Evolutionary conservation across 805 yeast species (phyloP).

Genomic region (Candida berthetii): DNA sequence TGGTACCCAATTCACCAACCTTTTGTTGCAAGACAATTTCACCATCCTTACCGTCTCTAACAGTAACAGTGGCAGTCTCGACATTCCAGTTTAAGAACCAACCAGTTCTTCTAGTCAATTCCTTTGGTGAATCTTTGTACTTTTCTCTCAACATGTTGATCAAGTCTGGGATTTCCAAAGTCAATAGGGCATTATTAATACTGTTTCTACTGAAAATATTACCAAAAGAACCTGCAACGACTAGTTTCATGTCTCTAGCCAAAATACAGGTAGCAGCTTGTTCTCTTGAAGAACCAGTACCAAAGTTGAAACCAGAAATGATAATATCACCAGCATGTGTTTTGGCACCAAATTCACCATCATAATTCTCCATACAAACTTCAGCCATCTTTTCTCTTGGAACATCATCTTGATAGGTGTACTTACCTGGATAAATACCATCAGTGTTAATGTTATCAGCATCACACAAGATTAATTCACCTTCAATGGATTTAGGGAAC

Average conservation of each 20-base stretch:
- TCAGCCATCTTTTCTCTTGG: constrained; percentile 95
- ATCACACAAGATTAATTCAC: constrained; percentile 92
- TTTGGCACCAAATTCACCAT: constrained; percentile 76
- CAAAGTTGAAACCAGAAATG: constrained; percentile 90
- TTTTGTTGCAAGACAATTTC: constrained; percentile 68
- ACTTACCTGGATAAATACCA: constrained; percentile 98
- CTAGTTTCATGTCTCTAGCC: constrained; percentile 88
- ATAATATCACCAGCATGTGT: constrained; percentile 86
- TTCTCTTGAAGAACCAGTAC: constrained; percentile 98
- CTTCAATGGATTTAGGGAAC: constrained; percentile 83
- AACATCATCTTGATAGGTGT: constrained; percentile 97
- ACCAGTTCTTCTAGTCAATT: constrained; percentile 91
- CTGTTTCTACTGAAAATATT: constrained; percentile 95
- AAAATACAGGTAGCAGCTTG: constrained; percentile 98
- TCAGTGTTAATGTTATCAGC: constrained; percentile 97
- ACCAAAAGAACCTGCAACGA: constrained; percentile 96
- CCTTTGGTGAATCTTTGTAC: constrained; percentile 48
- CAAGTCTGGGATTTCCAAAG: constrained; percentile 88
- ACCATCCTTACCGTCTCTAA: constrained; percentile 52
- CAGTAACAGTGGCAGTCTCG: constrained; percentile 72
- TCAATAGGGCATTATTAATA: constrained; percentile 91
- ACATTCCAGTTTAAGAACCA: constrained; percentile 94
- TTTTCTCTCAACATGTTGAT: constrained; percentile 69
- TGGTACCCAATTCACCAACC: constrained; percentile 94
- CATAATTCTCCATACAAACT: constrained; percentile 99